Evolutionary conservation across 1,139 yeast species (phyloP).

Genomic region (Taiozyma onychis): DNA sequence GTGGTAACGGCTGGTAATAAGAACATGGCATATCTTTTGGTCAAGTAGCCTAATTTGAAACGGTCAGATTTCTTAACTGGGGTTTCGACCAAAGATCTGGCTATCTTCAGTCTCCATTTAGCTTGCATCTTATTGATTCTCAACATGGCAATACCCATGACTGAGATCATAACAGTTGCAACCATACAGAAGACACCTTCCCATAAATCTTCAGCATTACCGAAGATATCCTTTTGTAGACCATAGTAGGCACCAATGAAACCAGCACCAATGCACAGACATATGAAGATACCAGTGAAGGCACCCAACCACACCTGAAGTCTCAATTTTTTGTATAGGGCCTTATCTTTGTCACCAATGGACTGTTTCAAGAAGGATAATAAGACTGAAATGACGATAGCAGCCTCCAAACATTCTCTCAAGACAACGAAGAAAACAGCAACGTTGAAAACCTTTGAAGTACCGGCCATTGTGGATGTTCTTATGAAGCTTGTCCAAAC

Average conservation of each 20-base stretch:
- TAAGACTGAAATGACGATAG: conserved; percentile 78
- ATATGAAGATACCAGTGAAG: conserved; percentile 60
- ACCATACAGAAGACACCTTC: conserved; percentile 83
- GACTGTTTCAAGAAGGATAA: conserved; percentile 73
- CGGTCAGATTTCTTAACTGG: conserved; percentile 32
- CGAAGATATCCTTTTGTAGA: conserved; percentile 76
- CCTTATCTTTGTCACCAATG: conserved; percentile 25
- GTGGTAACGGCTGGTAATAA: conserved; percentile 78
- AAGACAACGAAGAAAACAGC: conserved; percentile 79
- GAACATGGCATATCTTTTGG: conserved; percentile 70
- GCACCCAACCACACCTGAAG: conserved; percentile 88
- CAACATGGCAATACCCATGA: conserved; percentile 85
- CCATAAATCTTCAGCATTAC: conserved; percentile 82
- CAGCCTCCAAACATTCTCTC: conserved; percentile 84
- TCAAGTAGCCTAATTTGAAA: conserved; percentile 30
- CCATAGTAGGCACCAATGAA: conserved; percentile 74
- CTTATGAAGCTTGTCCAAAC: not conserved
- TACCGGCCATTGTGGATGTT: conserved; percentile 8
- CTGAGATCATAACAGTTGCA: conserved; percentile 74
- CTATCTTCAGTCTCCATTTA: conserved; percentile 53
- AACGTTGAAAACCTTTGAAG: conserved; percentile 34
- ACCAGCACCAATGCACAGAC: conserved; percentile 68
- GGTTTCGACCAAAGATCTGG: conserved; percentile 32
- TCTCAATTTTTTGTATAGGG: conserved; percentile 37
- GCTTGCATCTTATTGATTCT: conserved; percentile 82